Evolutionary conservation across 2,329 filamentous ascomycete species (phyloP).

Genomic region (Apiospora kogelbergensis): DNA sequence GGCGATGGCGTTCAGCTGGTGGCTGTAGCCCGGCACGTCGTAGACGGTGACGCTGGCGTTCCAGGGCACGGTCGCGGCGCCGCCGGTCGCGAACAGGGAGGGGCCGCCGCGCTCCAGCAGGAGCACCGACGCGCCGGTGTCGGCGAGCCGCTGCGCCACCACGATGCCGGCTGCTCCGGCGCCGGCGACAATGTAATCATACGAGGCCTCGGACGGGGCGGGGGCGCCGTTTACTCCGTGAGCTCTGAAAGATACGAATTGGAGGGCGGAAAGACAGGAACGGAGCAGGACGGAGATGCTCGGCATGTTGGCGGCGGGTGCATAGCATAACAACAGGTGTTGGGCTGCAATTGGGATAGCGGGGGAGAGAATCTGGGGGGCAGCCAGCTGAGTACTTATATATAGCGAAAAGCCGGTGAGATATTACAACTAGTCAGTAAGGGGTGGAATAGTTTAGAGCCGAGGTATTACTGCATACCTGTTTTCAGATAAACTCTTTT

Average conservation of each 20-base stretch:
- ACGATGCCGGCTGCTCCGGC: slow-evolving; percentile 59
- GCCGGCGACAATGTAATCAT: slow-evolving; percentile 63
- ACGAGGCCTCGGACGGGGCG: slow-evolving; percentile 29
- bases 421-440: too few species aligned
- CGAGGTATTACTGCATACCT: too few species aligned
- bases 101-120: slow-evolving; percentile 61
- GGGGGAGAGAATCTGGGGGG: too few species aligned
- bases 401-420: too few species aligned
- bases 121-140: slow-evolving; percentile 64
- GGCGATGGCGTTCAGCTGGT: slow-evolving; percentile 41
- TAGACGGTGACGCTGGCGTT: slow-evolving; percentile 65
- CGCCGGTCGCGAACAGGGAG: slow-evolving; percentile 65
- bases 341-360: background rate
- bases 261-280: background rate
- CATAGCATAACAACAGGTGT: background rate
- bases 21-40: slow-evolving; percentile 67
- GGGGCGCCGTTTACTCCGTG: background rate
- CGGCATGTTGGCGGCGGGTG: background rate
- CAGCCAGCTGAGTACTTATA: too few species aligned
- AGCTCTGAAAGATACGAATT: background rate
- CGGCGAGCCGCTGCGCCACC: slow-evolving; percentile 61
- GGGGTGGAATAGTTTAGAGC: too few species aligned
- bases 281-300: background rate
- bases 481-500: too few species aligned
- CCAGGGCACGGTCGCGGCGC: slow-evolving; percentile 54